phyloP scores from a whole-genome alignment of 257 asterid species.

The Striga asiatica region DNA sequence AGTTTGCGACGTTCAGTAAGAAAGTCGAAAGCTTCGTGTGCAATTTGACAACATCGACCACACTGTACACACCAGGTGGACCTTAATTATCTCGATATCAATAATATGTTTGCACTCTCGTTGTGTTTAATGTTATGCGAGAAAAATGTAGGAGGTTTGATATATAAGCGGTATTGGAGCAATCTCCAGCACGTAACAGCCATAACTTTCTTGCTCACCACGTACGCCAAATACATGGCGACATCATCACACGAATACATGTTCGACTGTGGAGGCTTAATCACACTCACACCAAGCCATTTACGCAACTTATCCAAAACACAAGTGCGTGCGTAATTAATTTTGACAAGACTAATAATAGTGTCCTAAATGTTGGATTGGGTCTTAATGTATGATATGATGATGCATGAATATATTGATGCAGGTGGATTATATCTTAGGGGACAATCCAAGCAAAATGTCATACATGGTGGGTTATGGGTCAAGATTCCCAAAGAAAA shows the following conservation, averaged over 20 bases:
- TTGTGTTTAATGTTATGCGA: no score
- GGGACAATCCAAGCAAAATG: conserved; percentile 69
- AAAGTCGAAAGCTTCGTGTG: conserved; percentile 66
- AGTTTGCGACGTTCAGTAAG: conserved; percentile 20
- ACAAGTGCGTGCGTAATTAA: conserved; percentile 29
- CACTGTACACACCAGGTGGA: neutral
- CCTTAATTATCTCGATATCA: no score
- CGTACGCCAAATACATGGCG: conserved; percentile 76
- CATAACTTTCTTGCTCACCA: conserved; percentile 57
- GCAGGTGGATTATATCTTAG: conserved; percentile 75
- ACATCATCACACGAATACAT: conserved; percentile 13
- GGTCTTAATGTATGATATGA: no score
- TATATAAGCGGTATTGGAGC: conserved; percentile 53
- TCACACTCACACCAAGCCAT: conserved; percentile 22
- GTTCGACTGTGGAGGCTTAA: conserved; percentile 39
- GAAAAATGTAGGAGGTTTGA: no score
- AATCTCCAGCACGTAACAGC: conserved; percentile 77
- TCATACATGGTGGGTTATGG: conserved; percentile 91
- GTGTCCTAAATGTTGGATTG: no score
- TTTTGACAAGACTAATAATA: no score
- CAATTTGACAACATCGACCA: neutral
- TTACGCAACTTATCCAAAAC: conserved; percentile 35
- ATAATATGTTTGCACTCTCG: no score
- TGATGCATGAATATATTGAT: neutral
- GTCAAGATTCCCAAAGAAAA: conserved; percentile 37